Evolutionary conservation across 352 stramenopile species (phyloP).

Genomic region (Plasmopara halstedii): DNA sequence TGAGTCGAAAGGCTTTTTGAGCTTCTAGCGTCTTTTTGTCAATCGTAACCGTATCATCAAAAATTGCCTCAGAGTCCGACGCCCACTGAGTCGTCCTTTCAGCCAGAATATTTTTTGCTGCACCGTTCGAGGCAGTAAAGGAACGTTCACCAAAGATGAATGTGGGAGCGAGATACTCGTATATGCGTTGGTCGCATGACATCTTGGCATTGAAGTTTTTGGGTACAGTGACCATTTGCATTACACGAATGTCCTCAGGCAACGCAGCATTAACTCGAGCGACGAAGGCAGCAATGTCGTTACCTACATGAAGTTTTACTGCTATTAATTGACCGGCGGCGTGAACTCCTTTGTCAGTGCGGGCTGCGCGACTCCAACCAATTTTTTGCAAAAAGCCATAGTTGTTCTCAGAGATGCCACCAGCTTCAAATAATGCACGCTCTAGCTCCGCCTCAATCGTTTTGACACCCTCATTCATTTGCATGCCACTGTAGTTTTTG

Average conservation of each 20-base stretch:
- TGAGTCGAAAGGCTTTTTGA: conserved; percentile 71
- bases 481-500: conserved; percentile 86
- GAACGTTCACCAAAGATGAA: conserved; percentile 71
- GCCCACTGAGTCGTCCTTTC: conserved; percentile 22
- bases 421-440: conserved; percentile 79
- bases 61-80: conserved; percentile 30
- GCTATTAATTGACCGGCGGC: conserved; percentile 79
- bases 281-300: conserved; percentile 61
- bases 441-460: conserved; percentile 89
- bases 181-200: conserved; percentile 82
- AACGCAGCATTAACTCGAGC: conserved; percentile 63
- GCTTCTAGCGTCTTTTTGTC: conserved; percentile 49
- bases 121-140: neutral
- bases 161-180: conserved; percentile 87
- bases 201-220: conserved; percentile 91
- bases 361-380: conserved; percentile 80
- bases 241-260: conserved; percentile 73
- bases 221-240: conserved; percentile 78
- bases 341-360: conserved; percentile 90
- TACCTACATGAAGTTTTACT: conserved; percentile 77
- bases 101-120: neutral
- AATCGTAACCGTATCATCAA: conserved; percentile 37
- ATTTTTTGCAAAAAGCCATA: conserved; percentile 89
- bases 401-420: conserved; percentile 82
- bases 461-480: conserved; percentile 85